Percentiles rank a stretch among this genome's conserved stretches.
Conservation (phyloP, 768 basidiomycete genomes). For the Podaxis sp. region DNA sequence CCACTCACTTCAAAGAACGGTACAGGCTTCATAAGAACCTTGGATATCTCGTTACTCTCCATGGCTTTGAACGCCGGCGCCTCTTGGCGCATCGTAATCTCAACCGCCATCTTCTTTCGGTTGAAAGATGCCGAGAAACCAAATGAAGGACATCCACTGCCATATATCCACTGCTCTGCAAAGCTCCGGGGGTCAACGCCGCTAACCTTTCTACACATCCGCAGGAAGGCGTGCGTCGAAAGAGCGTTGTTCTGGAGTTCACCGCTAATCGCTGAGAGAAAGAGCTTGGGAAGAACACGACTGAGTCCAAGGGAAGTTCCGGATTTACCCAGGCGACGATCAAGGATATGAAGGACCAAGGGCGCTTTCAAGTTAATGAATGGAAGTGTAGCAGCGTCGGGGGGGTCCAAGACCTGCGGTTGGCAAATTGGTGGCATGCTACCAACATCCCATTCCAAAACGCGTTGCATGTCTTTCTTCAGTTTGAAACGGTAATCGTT, state of each 20-base stretch:
- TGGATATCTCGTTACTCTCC: constrained; percentile 62
- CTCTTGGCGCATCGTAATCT: constrained; percentile 90
- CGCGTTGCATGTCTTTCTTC: constrained; percentile 95
- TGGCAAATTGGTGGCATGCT: constrained; percentile 91
- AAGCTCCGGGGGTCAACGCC: constrained; percentile 87
- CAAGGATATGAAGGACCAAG: constrained; percentile 93
- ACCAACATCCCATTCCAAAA: constrained; percentile 84
- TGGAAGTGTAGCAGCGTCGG: constrained; percentile 70
- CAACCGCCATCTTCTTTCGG: constrained; percentile 97
- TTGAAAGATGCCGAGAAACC: constrained; percentile 90
- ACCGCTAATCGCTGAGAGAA: constrained; percentile 89
- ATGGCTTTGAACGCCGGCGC: constrained; percentile 73
- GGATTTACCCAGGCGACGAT: constrained; percentile 89
- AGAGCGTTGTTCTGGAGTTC: constrained; percentile 83
- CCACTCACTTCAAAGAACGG: constrained; percentile 76
- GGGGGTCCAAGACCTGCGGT: constrained; percentile 80
- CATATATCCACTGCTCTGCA: constrained; percentile 99
- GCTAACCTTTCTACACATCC: constrained; percentile 90
- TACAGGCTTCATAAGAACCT: constrained; percentile 74
- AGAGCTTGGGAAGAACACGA: constrained; percentile 92
- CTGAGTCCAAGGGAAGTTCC: constrained; percentile 93
- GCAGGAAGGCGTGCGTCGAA: constrained; percentile 85
- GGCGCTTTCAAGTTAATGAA: constrained; percentile 96
- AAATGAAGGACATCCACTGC: constrained; percentile 92
- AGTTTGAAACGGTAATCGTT: constrained; percentile 96